These are phyloP conservation scores for Cutaneotrichosporon arboriforme DNA, from an alignment of 1,284 basidiomycete genomes.

Conservation along the genomic window DNA sequence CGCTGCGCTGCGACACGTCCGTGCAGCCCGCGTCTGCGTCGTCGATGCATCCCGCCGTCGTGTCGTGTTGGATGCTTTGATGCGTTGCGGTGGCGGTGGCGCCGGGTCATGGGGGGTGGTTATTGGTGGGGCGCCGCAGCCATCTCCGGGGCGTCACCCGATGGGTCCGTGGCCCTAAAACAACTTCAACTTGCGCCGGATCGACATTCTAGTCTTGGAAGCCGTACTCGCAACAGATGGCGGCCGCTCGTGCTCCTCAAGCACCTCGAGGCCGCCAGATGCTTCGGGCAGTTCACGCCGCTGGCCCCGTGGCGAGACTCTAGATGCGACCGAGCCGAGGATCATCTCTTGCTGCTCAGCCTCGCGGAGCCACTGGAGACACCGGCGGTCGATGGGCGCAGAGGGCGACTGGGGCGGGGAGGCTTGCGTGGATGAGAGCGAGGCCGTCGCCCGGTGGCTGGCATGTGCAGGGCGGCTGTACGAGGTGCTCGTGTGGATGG, in stretches of 20 bases:
- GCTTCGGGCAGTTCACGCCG: background rate
- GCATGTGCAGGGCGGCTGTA: background rate
- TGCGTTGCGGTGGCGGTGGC: too few relatives aligned
- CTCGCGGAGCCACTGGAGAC: slow-evolving; percentile 18
- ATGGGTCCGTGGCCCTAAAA: too few relatives aligned
- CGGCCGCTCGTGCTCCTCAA: slow-evolving; percentile 8
- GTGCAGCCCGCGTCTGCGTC: too few relatives aligned
- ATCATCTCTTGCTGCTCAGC: slow-evolving; percentile 11
- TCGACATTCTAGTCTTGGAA: too few relatives aligned
- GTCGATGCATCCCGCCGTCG: too few relatives aligned
- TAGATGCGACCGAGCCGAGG: slow-evolving; percentile 12
- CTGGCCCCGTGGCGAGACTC: background rate
- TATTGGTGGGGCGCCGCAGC: too few relatives aligned
- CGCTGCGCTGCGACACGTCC: too few relatives aligned
- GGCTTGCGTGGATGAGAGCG: background rate
- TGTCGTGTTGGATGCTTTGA: too few relatives aligned
- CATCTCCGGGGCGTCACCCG: too few relatives aligned
- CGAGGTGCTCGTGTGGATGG: background rate
- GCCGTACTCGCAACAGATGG: too few relatives aligned
- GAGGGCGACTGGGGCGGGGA: background rate
- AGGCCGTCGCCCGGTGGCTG: background rate
- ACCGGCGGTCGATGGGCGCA: slow-evolving; percentile 13
- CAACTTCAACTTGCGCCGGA: too few relatives aligned
- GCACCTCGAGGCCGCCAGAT: background rate
- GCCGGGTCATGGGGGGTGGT: too few relatives aligned